Base-by-base conservation (phyloP, 2,329 filamentous ascomycete genomes). In the Colletotrichum chrysophilum region DNA sequence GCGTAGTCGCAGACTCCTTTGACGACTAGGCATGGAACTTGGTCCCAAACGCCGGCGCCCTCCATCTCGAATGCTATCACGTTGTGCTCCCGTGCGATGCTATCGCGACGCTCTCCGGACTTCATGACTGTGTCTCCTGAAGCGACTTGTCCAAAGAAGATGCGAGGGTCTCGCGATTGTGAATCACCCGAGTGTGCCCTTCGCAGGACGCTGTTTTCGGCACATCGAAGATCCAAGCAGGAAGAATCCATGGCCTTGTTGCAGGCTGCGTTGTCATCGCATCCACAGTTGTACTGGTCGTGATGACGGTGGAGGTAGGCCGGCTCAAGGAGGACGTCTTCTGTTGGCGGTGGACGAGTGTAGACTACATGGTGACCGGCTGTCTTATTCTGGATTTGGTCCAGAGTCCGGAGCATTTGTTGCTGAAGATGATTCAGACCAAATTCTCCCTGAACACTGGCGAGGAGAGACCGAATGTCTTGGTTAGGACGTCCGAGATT, bases 41-140 rank as follows among this genome's bases (percentile, higher is more conserved):
- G 76, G 5, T 82, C 80, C 80, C 80, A 84, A 0, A 80, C 61
- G 0, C 84, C 84, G 3, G 83, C 82, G 0, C 80, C 81, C 30
- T 84, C 84, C 81, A 81, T 85, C 75, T 85, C 84, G 52, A 85
- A 85, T 0, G 79, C 82, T 14, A 84, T 80, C 5, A 84, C 72
- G 2, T 71, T 56, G 0, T 79, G 73, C 18, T 74, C 28, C 7
- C 71, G 48, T 4, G 84, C 81, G n/a, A 87, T 24, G 21, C 21
- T 24, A 64, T 88, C 86, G 13, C 86, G 82, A 21, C 83, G 77
- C 14, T 78, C 24, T 3, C 82, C 84, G 12, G 82, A 83, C 61
- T 85, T 86, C 75, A 89, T 84, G 2, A 88, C 84, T 0, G 78
- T 80, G 67, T 88, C 82, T 26, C 82, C 85, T 1, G 85, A 87